Conservation (phyloP, 2,329 filamentous ascomycete species). For the Microdochium bolleyi region DNA sequence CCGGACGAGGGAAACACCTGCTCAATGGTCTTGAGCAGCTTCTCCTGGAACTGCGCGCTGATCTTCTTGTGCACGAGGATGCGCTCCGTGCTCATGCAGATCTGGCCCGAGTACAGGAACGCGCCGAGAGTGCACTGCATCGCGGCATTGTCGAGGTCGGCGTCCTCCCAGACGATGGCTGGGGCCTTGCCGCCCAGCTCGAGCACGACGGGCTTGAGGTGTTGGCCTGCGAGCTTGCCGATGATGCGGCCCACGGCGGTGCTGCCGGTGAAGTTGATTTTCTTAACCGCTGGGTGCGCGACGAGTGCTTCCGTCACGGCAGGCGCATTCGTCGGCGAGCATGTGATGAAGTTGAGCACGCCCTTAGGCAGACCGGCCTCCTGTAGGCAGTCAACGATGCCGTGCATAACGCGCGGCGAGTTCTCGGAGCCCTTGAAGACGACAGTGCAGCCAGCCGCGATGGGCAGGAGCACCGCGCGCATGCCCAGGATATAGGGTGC, state of each 20-base stretch:
- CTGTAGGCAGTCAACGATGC: slow-evolving; percentile 45
- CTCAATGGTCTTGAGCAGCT: slow-evolving; percentile 16
- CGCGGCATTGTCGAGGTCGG: slow-evolving; percentile 55
- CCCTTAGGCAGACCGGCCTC: slow-evolving; percentile 61
- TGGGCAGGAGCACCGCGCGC: slow-evolving; percentile 40
- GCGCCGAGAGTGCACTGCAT: slow-evolving; percentile 49
- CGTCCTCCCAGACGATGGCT: slow-evolving; percentile 59
- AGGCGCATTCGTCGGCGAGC: slow-evolving; percentile 47
- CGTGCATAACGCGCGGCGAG: slow-evolving; percentile 48
- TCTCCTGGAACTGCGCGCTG: slow-evolving; percentile 38
- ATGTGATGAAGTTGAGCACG: slow-evolving; percentile 55
- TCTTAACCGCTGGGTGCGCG: slow-evolving; percentile 51
- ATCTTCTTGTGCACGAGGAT: slow-evolving; percentile 53
- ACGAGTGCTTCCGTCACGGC: slow-evolving; percentile 54
- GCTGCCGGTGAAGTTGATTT: slow-evolving; percentile 65
- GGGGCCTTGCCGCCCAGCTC: slow-evolving; percentile 66
- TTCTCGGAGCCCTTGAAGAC: slow-evolving; percentile 56
- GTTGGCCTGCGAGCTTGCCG: slow-evolving; percentile 51
- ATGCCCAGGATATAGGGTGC: slow-evolving; percentile 33
- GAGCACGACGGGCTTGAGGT: slow-evolving; percentile 59
- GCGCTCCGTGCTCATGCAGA: slow-evolving; percentile 65
- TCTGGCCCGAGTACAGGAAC: slow-evolving; percentile 56
- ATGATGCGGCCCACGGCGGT: slow-evolving; percentile 58
- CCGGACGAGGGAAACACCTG: slow-evolving; percentile 13
- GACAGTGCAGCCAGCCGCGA: slow-evolving; percentile 60